Evolutionary conservation across 2,329 filamentous ascomycete species (phyloP).

Genomic region (Myriangium duriaei): DNA sequence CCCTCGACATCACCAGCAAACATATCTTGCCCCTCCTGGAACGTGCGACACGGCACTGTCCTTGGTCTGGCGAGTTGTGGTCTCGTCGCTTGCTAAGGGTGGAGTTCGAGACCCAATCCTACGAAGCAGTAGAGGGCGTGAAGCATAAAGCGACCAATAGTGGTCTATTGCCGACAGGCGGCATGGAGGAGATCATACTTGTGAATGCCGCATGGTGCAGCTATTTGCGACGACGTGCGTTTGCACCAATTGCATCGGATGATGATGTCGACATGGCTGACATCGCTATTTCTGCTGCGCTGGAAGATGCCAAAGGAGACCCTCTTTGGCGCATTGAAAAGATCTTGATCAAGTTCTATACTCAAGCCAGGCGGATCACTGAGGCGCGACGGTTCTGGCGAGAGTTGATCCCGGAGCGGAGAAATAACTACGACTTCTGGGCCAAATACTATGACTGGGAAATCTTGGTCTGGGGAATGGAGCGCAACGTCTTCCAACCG

Average conservation of each 20-base stretch:
- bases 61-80: conserved; percentile 87
- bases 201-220: conserved; percentile 93
- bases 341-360: conserved; percentile 83
- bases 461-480: conserved; percentile 55
- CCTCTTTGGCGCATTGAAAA: conserved; percentile 78
- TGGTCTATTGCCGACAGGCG: conserved; percentile 69
- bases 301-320: conserved; percentile 84
- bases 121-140: conserved; percentile 71
- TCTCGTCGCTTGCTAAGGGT: conserved; percentile 75
- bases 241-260: conserved; percentile 62
- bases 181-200: conserved; percentile 77
- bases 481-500: conserved; percentile 38
- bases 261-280: conserved; percentile 75
- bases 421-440: conserved; percentile 87
- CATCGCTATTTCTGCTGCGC: conserved; percentile 70
- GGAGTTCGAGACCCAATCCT: conserved; percentile 64
- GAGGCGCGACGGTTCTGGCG: conserved; percentile 70
- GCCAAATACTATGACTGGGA: conserved; percentile 86
- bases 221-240: conserved; percentile 76
- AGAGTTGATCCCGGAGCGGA: conserved; percentile 50
- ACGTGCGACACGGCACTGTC: conserved; percentile 77
- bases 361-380: conserved; percentile 65
- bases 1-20: conserved; percentile 27
- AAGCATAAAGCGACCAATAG: conserved; percentile 87
- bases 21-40: conserved; percentile 57